Percentiles rank a stretch among this genome's conserved stretches.
Evolutionary conservation across 225 moss, liverwort and hornwort species (phyloP).

Genomic region (Sphagnum contortum): DNA sequence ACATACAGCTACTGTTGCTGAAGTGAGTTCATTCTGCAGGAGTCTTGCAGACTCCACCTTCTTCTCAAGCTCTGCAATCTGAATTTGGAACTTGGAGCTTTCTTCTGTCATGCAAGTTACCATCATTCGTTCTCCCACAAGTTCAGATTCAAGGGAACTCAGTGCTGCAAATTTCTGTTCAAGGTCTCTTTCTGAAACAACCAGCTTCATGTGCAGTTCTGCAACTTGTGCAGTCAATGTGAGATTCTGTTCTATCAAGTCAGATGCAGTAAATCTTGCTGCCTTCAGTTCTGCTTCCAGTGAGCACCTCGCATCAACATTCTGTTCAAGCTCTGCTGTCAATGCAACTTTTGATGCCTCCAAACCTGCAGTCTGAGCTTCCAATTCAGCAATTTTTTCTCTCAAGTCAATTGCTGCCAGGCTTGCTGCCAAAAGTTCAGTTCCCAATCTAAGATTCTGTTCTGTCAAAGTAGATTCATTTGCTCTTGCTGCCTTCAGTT

Average conservation of each 20-base stretch:
- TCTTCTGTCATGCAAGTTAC: slow-evolving; percentile 4
- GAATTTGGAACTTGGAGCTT: slow-evolving; percentile 6
- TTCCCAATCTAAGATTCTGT: neutral
- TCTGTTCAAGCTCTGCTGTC: neutral
- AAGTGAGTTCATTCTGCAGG: slow-evolving; percentile 9
- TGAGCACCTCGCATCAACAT: slow-evolving; percentile 4
- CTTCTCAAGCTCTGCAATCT: slow-evolving; percentile 2
- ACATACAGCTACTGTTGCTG: slow-evolving; percentile 1
- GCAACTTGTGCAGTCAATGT: neutral
- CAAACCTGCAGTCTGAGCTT: too few species aligned
- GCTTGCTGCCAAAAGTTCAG: slow-evolving; percentile 2
- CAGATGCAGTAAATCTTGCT: neutral
- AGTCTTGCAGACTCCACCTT: neutral
- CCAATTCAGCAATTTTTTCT: too few species aligned
- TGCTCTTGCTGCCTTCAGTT: neutral
- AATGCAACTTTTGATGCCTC: neutral
- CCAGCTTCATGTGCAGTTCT: slow-evolving; percentile 1
- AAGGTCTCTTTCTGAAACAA: slow-evolving; percentile 3
- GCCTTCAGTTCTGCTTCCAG: neutral
- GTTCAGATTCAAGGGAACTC: slow-evolving; percentile 4
- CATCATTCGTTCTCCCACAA: slow-evolving; percentile 5
- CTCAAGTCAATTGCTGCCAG: too few species aligned
- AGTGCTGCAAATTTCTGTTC: slow-evolving; percentile 8
- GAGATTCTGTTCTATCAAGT: too few species aligned
- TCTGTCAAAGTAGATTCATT: too few species aligned